Base-by-base conservation (phyloP, 1,284 basidiomycete genomes). In the Puccinia coronata region DNA sequence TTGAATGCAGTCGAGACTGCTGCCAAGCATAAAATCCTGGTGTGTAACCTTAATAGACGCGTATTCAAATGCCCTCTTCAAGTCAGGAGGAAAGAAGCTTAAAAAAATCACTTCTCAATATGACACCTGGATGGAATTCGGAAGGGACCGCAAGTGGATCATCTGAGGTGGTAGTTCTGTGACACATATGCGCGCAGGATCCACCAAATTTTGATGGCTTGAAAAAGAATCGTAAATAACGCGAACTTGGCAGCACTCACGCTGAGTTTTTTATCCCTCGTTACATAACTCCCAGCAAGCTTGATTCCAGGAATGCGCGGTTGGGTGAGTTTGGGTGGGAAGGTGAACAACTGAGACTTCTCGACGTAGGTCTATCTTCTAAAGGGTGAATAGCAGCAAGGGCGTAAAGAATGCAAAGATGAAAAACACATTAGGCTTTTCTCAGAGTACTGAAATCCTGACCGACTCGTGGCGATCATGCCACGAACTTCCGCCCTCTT, bases 181-280 rank as follows among this genome's bases (percentile, higher is more conserved):
- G 61, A 41, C 8, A 65, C 8, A 67, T n/a, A n/a, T n/a, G n/a
- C n/a, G n/a, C n/a, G n/a, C 41, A 6, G 18, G 25, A 67, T 28
- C n/a, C n/a, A 25, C 63, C 39, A 47, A 43, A 39, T 65, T 65
- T 43, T 65, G 39, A 65, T 41, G 63, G 23, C 25, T 28, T 57
- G 31, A 9, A 28, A 18, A 28, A 59, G 8, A 28, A 59, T 59
- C 4, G 41, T 0, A 41, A 65, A 65, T 18, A 41, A n/a, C 3
- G 63, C 36, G 18, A 65, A 34, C 63, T 65, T 65, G 36, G 23
- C 31, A 63, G 59, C 34, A 47, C 63, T 28, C 63, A 43, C 41
- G 12, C 63, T 47, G 41, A 1, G 2, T 43, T 23, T 47, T 67
- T 67, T 43, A 3, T 23, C 23, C 16, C n/a, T 31, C n/a, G 1